Evolutionary conservation across 2,329 filamentous ascomycete genomes (phyloP).

Genomic region (Alternaria sp.): DNA sequence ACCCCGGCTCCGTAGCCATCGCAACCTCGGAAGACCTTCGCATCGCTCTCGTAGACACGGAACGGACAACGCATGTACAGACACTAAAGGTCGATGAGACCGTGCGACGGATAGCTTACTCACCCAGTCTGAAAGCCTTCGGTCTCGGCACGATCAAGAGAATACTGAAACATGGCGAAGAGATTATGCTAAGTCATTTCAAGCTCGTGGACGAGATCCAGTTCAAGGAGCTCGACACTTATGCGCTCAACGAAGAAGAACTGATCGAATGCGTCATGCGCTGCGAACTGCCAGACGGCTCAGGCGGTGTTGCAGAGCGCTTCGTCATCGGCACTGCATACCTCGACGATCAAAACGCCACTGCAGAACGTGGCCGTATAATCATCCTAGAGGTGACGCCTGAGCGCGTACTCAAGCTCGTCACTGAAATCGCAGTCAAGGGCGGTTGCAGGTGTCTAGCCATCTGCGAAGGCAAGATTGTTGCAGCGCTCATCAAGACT

Average conservation of each 20-base stretch:
- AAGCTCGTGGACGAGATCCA: constrained; percentile 89
- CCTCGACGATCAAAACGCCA: constrained; percentile 65
- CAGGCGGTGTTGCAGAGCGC: constrained; percentile 68
- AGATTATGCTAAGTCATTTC: constrained; percentile 80
- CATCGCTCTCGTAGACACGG: constrained; percentile 80
- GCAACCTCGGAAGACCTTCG: constrained; percentile 78
- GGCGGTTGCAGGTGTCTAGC: constrained; percentile 82
- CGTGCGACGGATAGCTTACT: constrained; percentile 86
- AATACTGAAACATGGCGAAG: constrained; percentile 71
- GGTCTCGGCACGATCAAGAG: constrained; percentile 85
- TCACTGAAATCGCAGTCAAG: constrained; percentile 73
- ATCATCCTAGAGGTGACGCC: constrained; percentile 82
- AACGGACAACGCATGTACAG: constrained; percentile 87
- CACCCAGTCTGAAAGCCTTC: constrained; percentile 77
- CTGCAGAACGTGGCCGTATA: constrained; percentile 72
- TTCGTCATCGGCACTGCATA: constrained; percentile 93
- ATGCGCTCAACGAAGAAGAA: constrained; percentile 70
- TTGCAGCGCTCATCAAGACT: constrained; percentile 89
- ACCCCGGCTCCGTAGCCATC: constrained; percentile 79
- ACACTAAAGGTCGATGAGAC: constrained; percentile 80
- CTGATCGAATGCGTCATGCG: constrained; percentile 85
- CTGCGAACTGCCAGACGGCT: constrained; percentile 70
- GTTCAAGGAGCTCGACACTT: constrained; percentile 78
- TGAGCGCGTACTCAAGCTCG: constrained; percentile 73
- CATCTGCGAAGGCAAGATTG: constrained; percentile 74